Evolutionary conservation across 495 filamentous ascomycete species (phyloP).

Genomic region (Podospora pseudoanserina): DNA sequence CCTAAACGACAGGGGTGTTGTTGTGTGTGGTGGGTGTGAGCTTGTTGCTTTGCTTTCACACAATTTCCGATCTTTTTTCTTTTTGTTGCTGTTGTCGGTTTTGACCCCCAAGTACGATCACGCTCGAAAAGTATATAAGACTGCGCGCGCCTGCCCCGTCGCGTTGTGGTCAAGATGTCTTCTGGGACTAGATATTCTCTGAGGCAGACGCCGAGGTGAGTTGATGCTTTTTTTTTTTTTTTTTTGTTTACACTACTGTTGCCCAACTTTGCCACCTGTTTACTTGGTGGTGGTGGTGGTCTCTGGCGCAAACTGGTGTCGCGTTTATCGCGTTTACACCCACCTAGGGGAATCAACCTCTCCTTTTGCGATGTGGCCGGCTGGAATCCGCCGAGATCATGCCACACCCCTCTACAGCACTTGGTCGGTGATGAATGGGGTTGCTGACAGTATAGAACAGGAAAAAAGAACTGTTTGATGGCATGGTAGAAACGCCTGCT

Average conservation of each 20-base stretch:
- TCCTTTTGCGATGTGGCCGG: not conserved
- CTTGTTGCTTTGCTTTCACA: not conserved
- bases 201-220: conserved; percentile 51
- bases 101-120: not conserved
- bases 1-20: not conserved
- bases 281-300: not conserved
- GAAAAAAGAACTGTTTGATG: conserved; percentile 52
- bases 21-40: not conserved
- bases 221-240: conserved; percentile 14
- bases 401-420: not conserved
- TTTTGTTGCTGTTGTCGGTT: not conserved
- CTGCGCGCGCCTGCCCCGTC: conserved; percentile 15
- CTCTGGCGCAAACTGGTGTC: not conserved
- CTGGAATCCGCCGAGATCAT: not conserved
- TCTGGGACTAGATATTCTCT: conserved; percentile 38
- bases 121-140: conserved; percentile 17
- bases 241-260: not conserved
- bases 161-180: conserved; percentile 28
- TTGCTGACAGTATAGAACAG: conserved; percentile 21
- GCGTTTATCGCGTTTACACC: not conserved
- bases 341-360: not conserved
- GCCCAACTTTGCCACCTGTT: not conserved
- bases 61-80: not conserved
- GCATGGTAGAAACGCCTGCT: conserved; percentile 48
- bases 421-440: not conserved